Conservation (phyloP, 116 monocot species). For the Papilionanthe hybrid region DNA sequence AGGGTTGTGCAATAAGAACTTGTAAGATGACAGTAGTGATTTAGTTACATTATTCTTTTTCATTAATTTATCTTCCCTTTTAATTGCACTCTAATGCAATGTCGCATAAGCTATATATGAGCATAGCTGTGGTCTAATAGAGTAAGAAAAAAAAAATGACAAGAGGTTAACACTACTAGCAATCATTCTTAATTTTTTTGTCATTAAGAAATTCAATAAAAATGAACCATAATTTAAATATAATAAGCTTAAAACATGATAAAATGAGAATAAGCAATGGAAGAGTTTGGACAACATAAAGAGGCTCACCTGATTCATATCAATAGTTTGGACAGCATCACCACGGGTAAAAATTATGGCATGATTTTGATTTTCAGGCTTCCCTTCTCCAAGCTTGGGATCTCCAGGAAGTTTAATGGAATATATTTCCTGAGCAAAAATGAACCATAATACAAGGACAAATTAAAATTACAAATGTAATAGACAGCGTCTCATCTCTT, state of each 20-base stretch:
- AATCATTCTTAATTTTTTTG: background rate
- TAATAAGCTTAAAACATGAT: background rate
- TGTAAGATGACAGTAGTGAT: background rate
- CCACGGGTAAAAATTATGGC: slow-evolving; percentile 92
- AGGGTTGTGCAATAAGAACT: background rate
- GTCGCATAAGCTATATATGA: background rate
- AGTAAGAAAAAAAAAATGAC: background rate
- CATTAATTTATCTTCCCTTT: background rate
- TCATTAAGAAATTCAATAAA: background rate
- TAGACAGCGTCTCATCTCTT: background rate
- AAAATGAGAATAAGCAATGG: background rate
- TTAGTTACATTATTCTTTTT: background rate
- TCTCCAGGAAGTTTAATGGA: slow-evolving; percentile 85
- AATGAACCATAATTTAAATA: background rate
- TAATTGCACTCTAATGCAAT: background rate
- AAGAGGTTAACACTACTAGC: background rate
- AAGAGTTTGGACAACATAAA: background rate
- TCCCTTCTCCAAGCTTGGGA: slow-evolving; percentile 92
- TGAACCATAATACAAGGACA: background rate
- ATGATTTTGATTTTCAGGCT: slow-evolving; percentile 96
- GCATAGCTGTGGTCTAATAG: background rate
- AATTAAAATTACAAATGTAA: background rate
- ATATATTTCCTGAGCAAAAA: slow-evolving; percentile 64
- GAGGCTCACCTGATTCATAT: slow-evolving; percentile 84
- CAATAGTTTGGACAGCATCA: slow-evolving; percentile 87